Base-by-base conservation (phyloP, 805 yeast species). In the Ogataea wickerhamii region DNA sequence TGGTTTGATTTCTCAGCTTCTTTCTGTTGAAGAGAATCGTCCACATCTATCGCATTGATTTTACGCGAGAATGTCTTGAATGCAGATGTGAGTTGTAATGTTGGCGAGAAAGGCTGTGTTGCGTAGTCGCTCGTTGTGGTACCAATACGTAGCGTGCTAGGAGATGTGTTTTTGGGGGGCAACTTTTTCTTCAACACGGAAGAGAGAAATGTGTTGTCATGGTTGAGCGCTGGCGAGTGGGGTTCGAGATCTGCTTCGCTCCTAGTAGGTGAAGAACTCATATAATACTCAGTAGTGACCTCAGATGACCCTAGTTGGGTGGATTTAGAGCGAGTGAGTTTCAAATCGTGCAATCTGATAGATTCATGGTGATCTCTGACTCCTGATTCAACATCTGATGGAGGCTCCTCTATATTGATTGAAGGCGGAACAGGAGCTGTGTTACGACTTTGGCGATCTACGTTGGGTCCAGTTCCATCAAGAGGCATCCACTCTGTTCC, bases 401-500 rank as follows among this genome's bases (percentile, higher is more conserved):
- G 26, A 14, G 8, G 21, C 7, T 29, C 32, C 8, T 29, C 32
- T 14, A 8, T 7, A 17, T 36, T 36, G 14, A 28, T 33, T 12
- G n/a, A 28, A 8, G 27, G 10, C 6, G 18, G 7, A 11, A 20
- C 27, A 13, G 24, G 14, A 18, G 27, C 37, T 1, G 23, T 25
- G 23, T 40, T 36, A 6, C 31, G 33, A 4, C 31, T 13, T 12
- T n/a, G 18, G 14, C 22, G 25, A 8, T 32, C 10, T n/a, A 10
- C 20, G 7, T 17, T 18, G 4, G 18, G 20, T 11, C 31, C n/a
- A 12, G 38, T 13, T 13, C 45, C 44, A 10, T 35, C 31, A 4
- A 41, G 18, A 12, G 55, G 54, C 54, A 52, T 49, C 56, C 56
- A 52, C 8, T 47, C 50, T 18, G 39, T 38, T 7, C 34, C 28